phyloP scores from a whole-genome alignment of 2,329 filamentous ascomycete genomes.

The Cytospora chrysosperma region DNA sequence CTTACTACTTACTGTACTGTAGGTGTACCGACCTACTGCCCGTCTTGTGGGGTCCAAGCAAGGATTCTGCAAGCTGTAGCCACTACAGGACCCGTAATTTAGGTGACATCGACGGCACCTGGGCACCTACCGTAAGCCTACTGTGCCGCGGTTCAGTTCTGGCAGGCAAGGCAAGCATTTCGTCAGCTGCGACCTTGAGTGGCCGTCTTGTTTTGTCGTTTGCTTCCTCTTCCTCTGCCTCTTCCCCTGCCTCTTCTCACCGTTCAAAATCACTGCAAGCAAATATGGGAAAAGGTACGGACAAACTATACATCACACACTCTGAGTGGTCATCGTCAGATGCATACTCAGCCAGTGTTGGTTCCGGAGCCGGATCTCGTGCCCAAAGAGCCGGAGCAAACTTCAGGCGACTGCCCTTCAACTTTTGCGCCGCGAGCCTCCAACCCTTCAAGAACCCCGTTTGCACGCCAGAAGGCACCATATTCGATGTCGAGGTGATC shows the following conservation, averaged over 20 bases:
- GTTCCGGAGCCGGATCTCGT: conserved; percentile 64
- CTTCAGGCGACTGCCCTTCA: conserved; percentile 92
- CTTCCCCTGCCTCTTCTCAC: too few species aligned
- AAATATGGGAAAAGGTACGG: conserved; percentile 52
- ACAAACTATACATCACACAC: conserved; percentile 79
- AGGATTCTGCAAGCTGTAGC: conserved; percentile 20
- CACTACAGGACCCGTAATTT: conserved; percentile 15
- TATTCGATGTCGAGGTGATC: conserved; percentile 95
- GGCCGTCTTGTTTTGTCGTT: neutral
- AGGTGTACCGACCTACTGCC: too few species aligned
- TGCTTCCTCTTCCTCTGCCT: neutral
- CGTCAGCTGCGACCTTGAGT: conserved; percentile 1
- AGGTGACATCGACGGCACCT: conserved; percentile 3
- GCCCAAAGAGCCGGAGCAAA: conserved; percentile 55
- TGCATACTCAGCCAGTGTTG: conserved; percentile 78
- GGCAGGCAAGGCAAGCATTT: conserved; percentile 17
- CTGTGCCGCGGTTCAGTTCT: neutral
- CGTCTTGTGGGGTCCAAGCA: conserved; percentile 15
- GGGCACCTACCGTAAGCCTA: neutral
- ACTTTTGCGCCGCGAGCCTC: conserved; percentile 93
- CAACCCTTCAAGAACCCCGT: conserved; percentile 95
- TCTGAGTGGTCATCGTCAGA: conserved; percentile 95
- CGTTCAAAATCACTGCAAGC: conserved; percentile 13
- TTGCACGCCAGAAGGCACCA: conserved; percentile 81
- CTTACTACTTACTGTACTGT: too few species aligned